Evolutionary conservation across 1,284 basidiomycete genomes (phyloP).

Genomic region (Microbotryum saponariae): DNA sequence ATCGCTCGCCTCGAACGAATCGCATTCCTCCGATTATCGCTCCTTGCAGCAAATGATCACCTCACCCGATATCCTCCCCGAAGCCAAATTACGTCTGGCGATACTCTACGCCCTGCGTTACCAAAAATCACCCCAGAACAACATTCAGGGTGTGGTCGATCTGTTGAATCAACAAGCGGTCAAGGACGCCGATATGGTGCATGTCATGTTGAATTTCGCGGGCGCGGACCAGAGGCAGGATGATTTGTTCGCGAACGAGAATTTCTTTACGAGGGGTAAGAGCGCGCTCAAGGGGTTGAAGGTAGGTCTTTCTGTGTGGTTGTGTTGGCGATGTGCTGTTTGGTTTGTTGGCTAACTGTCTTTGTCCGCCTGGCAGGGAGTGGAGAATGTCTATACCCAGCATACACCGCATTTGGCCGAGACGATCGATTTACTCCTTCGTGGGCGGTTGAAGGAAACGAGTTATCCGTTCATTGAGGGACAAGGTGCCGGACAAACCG

Average conservation of each 20-base stretch:
- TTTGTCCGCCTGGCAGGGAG: slow-evolving; percentile 56
- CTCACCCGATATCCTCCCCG: slow-evolving; percentile 58
- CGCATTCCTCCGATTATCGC: not conserved
- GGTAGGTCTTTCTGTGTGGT: slow-evolving; percentile 44
- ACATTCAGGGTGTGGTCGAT: slow-evolving; percentile 75
- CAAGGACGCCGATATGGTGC: slow-evolving; percentile 83
- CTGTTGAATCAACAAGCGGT: slow-evolving; percentile 75
- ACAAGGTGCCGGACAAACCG: slow-evolving; percentile 48
- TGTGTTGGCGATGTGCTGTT: not conserved
- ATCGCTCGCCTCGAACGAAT: slow-evolving; percentile 80
- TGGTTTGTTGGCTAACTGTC: not conserved
- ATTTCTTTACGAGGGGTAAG: slow-evolving; percentile 86
- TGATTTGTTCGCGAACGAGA: slow-evolving; percentile 93
- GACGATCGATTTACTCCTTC: slow-evolving; percentile 83
- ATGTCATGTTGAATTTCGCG: slow-evolving; percentile 85
- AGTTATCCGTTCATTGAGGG: slow-evolving; percentile 84
- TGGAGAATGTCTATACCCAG: slow-evolving; percentile 99
- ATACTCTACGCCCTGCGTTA: slow-evolving; percentile 92
- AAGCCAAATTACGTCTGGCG: slow-evolving; percentile 85
- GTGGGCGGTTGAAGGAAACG: slow-evolving; percentile 73
- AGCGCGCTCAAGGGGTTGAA: slow-evolving; percentile 93
- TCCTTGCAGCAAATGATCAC: slow-evolving; percentile 64
- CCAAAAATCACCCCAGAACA: slow-evolving; percentile 79
- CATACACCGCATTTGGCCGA: slow-evolving; percentile 89
- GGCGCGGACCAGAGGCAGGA: slow-evolving; percentile 95